Evolutionary conservation across 192 early-diverging fungal genomes (phyloP).

Genomic region (Umbelopsis sp.): DNA sequence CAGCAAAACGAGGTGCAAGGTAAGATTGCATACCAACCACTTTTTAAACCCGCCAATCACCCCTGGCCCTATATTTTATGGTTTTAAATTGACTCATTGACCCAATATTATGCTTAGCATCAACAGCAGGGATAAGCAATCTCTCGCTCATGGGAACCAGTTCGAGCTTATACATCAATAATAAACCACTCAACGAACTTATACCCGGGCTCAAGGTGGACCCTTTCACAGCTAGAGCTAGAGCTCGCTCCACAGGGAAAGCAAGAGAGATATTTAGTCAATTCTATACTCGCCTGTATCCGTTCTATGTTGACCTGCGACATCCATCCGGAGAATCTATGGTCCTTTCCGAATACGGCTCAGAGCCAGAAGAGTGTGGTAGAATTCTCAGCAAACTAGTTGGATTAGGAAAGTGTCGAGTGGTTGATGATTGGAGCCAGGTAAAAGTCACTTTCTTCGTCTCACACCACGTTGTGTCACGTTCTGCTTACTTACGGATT

Average conservation of each 20-base stretch:
- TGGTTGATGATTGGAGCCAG: conserved; percentile 59
- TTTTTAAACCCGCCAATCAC: neutral
- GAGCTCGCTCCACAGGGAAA: conserved; percentile 48
- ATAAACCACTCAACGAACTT: conserved; percentile 34
- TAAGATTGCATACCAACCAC: neutral
- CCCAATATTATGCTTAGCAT: neutral
- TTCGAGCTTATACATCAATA: conserved; percentile 30
- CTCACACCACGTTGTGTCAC: neutral
- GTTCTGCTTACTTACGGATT: neutral
- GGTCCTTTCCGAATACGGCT: conserved; percentile 67
- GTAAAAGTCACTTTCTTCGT: conserved; percentile 36
- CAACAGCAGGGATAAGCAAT: conserved; percentile 16
- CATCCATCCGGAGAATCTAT: conserved; percentile 64
- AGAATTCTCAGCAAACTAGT: conserved; percentile 58
- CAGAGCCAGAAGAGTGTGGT: conserved; percentile 62
- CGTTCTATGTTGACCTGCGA: conserved; percentile 75
- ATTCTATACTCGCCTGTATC: conserved; percentile 60
- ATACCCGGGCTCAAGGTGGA: conserved; percentile 52
- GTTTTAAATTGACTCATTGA: conserved; percentile 24
- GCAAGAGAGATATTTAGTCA: conserved; percentile 63
- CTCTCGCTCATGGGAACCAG: conserved; percentile 26
- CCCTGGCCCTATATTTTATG: neutral
- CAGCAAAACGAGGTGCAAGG: conserved; percentile 17
- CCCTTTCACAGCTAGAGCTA: conserved; percentile 46
- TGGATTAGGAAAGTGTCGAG: conserved; percentile 52